Evolutionary conservation across 257 asterid species (phyloP), one percentile per base, ranked within the genome.

Genomic region (Scutellaria barbata): DNA sequence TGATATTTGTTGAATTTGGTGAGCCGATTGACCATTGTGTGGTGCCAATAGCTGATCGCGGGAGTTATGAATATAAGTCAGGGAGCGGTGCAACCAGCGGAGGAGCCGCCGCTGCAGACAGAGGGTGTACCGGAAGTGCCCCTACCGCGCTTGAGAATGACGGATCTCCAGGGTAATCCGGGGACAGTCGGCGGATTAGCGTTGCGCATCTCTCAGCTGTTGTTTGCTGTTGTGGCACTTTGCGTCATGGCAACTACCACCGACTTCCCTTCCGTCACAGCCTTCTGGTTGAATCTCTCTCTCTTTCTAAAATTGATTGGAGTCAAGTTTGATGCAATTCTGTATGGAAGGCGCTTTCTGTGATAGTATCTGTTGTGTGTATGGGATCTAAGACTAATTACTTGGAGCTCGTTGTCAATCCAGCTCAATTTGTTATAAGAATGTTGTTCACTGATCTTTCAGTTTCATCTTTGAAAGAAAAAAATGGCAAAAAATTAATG

Each of bases 101-200:
- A 83, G 73, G 91, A 30, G 35, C 35, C 35, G 35, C 5, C 35
- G 35, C 35, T 30, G 35, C 35, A 30, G 35, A 30, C 35, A 4
- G 35, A 30, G 35, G 35, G 1, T 22, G 25, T 22, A 2, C 2
- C 25, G 25, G 25, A 22, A 22, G 25, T 30, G 35, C 35, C 35
- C 35, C 35, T 30, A 5, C 89, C 86, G 55, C 79, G 90, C 79
- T 88, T 78, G 62, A 83, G 96, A 81, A 90, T 86, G 94, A 88
- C 82, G 78, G 96, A 90, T 69, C 66, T 88, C 42, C 97, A 88
- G 71, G 97, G 97, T 13, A 90, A 82, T 92, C 97, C 97, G 62
- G 97, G 94, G 35, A 90, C 97, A 25, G 78, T 88, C 60, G 91
- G 90, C 16, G 96, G 97, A 64, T 75, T 84, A 8, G 79, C 72